Evolutionary conservation across 441 rosid genomes (phyloP).

Genomic region (Aleurites moluccanus): DNA sequence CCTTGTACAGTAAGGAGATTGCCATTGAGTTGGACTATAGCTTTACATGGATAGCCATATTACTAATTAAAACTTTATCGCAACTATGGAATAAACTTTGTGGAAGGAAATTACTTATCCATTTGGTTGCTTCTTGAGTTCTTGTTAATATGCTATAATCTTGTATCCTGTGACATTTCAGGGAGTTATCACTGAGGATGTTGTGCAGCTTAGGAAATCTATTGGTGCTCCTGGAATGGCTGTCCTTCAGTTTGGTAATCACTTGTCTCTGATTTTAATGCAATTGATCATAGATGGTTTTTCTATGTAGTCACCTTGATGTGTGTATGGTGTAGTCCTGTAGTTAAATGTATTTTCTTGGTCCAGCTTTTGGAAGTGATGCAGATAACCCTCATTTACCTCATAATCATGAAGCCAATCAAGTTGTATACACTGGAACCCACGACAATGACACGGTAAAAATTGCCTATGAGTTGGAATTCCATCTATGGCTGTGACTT

Average conservation of each 20-base stretch:
- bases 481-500: neutral
- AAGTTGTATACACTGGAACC: conserved; percentile 95
- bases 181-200: conserved; percentile 98
- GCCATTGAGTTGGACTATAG: neutral
- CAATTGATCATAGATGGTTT: conserved; percentile 4
- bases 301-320: conserved; percentile 3
- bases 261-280: conserved; percentile 10
- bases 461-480: conserved; percentile 15
- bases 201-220: conserved; percentile 74
- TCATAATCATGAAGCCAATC: conserved; percentile 86
- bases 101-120: conserved; percentile 7
- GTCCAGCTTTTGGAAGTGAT: conserved; percentile 80
- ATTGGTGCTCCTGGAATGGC: conserved; percentile 98
- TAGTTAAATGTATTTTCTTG: conserved; percentile 16
- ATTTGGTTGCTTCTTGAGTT: conserved; percentile 3
- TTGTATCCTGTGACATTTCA: conserved; percentile 27
- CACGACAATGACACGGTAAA: conserved; percentile 95
- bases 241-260: conserved; percentile 94
- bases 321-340: conserved; percentile 5
- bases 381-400: conserved; percentile 91
- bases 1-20: neutral
- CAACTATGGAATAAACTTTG: neutral
- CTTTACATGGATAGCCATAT: neutral
- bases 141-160: neutral
- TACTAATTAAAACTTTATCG: neutral